Base-by-base conservation (phyloP, 2,329 filamentous ascomycete genomes). In the Thermoascus crustaceus region DNA sequence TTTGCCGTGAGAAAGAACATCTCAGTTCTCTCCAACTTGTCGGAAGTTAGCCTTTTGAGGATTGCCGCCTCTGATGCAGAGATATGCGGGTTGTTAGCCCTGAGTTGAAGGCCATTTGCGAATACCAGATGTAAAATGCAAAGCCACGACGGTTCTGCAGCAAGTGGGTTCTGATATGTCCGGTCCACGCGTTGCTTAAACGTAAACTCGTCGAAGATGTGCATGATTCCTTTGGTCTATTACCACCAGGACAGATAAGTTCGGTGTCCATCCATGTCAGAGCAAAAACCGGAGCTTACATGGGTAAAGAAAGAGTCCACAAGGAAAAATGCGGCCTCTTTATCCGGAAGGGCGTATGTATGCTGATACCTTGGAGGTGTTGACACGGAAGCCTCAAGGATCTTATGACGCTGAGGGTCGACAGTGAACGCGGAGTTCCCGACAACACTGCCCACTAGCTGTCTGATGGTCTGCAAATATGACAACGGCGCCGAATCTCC, bases 401-500 rank as follows among this genome's bases (percentile, higher is more conserved):
- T 71, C 37, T 70, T 72, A 45, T 78, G 73, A 30, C 73, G 66
- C 34, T 66, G 63, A 10, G 72, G 71, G 45, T 78, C 76, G 33
- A 62, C 52, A 1, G 75, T 79, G 45, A 81, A 81, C 0, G 66
- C 56, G 3, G 75, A 79, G 0, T 60, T 50, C 1, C 76, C 76
- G 11, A 64, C 64, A 19, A 67, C 65, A 6, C 60, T 71, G 43
- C 75, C 70, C 4, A 80, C 74, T 44, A 79, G 71, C 58, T 73
- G 72, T 7, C 76, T 72, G 11, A 80, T 68, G 29, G 76, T 59
- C 37, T 79, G 72, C 3, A 80, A 58, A 45, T 75, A 79, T 0
- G 76, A 76, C 4, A 80, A 58, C 0, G 73, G 74, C 1, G 75
- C 75, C 2, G 77, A 75, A 43, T 79, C 73, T n/a, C 77, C 76